These are phyloP conservation scores for Axilococcus clingmanii DNA, from an alignment of 139 green algal genomes.

Conservation along the genomic window DNA sequence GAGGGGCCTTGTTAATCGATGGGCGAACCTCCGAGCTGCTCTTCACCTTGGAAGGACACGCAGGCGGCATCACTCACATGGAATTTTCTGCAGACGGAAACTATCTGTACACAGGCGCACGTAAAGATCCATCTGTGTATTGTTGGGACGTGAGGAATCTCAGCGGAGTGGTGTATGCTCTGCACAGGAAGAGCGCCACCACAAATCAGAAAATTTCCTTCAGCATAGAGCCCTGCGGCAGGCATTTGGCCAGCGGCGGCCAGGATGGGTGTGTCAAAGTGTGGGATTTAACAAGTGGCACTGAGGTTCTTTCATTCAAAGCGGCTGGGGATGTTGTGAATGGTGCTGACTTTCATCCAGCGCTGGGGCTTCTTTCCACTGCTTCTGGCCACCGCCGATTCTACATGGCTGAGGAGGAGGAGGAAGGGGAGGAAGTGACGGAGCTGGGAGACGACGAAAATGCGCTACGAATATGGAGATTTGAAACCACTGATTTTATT, in stretches of 20 bases:
- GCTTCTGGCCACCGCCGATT: conserved; percentile 42
- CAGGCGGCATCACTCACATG: conserved; percentile 63
- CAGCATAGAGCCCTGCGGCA: conserved; percentile 77
- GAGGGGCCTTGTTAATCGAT: conserved; percentile 52
- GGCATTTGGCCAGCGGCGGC: conserved; percentile 63
- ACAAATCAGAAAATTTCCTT: conserved; percentile 93
- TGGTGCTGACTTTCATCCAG: conserved; percentile 67
- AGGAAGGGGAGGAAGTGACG: no score
- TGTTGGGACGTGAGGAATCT: conserved; percentile 84
- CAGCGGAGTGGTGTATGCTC: conserved; percentile 49
- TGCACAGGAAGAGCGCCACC: conserved; percentile 35
- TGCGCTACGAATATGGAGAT: no score
- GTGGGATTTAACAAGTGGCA: conserved; percentile 65
- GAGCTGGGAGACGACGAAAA: no score
- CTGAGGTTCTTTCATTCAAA: conserved; percentile 21
- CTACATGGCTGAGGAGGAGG: no score
- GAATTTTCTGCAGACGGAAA: conserved; percentile 66
- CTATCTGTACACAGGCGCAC: conserved; percentile 78
- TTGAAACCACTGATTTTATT: no score
- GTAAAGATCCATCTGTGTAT: conserved; percentile 57
- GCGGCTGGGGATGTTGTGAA: conserved; percentile 67
- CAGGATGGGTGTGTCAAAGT: conserved; percentile 36
- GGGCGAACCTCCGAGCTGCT: conserved; percentile 34
- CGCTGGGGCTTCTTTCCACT: conserved; percentile 53
- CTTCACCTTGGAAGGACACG: conserved; percentile 63